Percentiles rank a stretch among this genome's conserved stretches.
phyloP scores from a whole-genome alignment of 768 basidiomycete species.

The Psilocybe cubensis region DNA sequence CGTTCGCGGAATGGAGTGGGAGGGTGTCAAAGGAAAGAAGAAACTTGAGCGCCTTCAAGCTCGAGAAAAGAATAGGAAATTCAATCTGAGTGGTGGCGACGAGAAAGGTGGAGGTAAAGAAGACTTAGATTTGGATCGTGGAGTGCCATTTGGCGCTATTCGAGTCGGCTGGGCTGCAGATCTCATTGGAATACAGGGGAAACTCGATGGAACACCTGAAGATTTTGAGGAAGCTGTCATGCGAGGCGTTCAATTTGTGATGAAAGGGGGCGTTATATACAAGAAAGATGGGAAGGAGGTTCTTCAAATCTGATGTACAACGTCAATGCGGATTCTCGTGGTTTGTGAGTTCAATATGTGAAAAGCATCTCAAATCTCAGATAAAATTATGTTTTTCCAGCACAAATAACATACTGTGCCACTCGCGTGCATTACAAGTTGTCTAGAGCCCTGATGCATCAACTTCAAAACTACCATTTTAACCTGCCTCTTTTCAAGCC shows the following conservation, averaged over 20 bases:
- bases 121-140: conserved; percentile 44
- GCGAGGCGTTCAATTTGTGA: conserved; percentile 51
- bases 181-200: conserved; percentile 41
- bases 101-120: conserved; percentile 12
- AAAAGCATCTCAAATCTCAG: too few relatives aligned
- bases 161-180: conserved; percentile 59
- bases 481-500: too few relatives aligned
- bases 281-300: conserved; percentile 20
- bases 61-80: background rate
- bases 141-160: conserved; percentile 58
- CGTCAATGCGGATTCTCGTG: too few relatives aligned
- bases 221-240: conserved; percentile 50
- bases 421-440: too few relatives aligned
- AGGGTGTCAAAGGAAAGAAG: conserved; percentile 27
- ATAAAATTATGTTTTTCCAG: too few relatives aligned
- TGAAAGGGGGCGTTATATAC: conserved; percentile 54
- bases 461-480: too few relatives aligned
- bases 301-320: background rate
- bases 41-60: conserved; percentile 10
- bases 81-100: background rate
- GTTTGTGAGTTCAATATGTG: background rate
- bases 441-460: too few relatives aligned
- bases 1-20: conserved; percentile 51
- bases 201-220: conserved; percentile 35
- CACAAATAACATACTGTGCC: too few relatives aligned